A percentile compares a stretch with the other conserved stretches of the same genome.
These are phyloP conservation scores for Agaricales sp. DNA, from an alignment of 1,284 basidiomycete species.

Conservation along the genomic window DNA sequence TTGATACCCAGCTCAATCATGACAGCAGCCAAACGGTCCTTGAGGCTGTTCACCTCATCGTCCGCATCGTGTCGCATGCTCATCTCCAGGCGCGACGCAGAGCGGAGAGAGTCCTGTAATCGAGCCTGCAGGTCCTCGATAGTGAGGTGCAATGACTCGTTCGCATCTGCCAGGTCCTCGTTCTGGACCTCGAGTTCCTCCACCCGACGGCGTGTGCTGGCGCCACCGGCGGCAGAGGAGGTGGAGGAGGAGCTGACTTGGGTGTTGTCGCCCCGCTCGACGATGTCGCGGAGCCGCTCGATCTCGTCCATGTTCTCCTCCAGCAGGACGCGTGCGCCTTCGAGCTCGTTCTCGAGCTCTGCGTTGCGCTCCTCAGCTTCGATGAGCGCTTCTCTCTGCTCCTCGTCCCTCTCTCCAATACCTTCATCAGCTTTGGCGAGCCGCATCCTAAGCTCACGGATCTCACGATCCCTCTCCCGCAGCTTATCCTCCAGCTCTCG, in stretches of 20 bases:
- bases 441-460: conserved; percentile 49
- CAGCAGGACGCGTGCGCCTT: conserved; percentile 50
- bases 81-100: conserved; percentile 53
- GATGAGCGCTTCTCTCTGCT: conserved; percentile 8
- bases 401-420: conserved; percentile 33
- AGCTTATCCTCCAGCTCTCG: conserved; percentile 62
- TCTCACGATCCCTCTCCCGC: conserved; percentile 57
- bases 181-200: conserved; percentile 66
- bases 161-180: conserved; percentile 56
- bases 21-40: conserved; percentile 68
- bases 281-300: conserved; percentile 51
- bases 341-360: conserved; percentile 63
- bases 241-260: neutral
- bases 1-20: conserved; percentile 75
- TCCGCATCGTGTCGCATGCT: conserved; percentile 62
- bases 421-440: conserved; percentile 40
- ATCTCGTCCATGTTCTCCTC: conserved; percentile 74
- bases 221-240: conserved; percentile 13
- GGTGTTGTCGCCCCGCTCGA: conserved; percentile 28
- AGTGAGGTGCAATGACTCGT: conserved; percentile 51
- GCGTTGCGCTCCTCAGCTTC: conserved; percentile 49
- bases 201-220: conserved; percentile 31
- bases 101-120: conserved; percentile 41
- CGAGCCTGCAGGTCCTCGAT: conserved; percentile 60
- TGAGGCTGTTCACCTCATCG: conserved; percentile 59